Conservation (phyloP, 352 stramenopile genomes). For the Pythium biforme region DNA sequence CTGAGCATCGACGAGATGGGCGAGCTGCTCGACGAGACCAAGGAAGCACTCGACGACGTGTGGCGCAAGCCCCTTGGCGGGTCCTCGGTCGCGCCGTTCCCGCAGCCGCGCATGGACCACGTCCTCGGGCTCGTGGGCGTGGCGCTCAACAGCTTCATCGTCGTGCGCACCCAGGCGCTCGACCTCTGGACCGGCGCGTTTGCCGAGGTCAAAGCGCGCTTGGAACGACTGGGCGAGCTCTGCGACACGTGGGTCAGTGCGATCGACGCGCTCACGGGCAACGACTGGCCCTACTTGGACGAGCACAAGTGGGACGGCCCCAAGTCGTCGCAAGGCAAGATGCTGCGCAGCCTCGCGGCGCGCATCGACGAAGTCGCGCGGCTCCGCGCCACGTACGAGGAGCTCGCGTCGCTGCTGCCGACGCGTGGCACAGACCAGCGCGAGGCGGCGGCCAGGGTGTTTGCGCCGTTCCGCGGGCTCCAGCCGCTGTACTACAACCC, state of each 20-base stretch:
- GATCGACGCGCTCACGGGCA: slow-evolving; percentile 76
- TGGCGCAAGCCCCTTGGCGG: slow-evolving; percentile 79
- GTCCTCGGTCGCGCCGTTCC: slow-evolving; percentile 69
- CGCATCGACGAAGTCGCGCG: slow-evolving; percentile 82
- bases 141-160: slow-evolving; percentile 74
- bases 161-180: slow-evolving; percentile 42
- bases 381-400: slow-evolving; percentile 86
- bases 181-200: slow-evolving; percentile 73
- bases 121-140: slow-evolving; percentile 79
- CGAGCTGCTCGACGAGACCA: slow-evolving; percentile 85
- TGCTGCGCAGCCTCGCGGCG: slow-evolving; percentile 45
- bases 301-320: slow-evolving; percentile 79
- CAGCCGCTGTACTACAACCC: slow-evolving; percentile 88
- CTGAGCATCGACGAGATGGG: slow-evolving; percentile 76
- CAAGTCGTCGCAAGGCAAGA: slow-evolving; percentile 36
- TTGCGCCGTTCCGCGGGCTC: slow-evolving; percentile 63
- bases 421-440: slow-evolving; percentile 26
- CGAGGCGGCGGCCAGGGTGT: slow-evolving; percentile 36
- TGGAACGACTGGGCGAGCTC: slow-evolving; percentile 54
- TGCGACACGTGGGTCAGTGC: slow-evolving; percentile 81
- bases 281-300: slow-evolving; percentile 75
- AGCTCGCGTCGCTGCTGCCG: slow-evolving; percentile 71
- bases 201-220: slow-evolving; percentile 56
- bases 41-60: slow-evolving; percentile 87
- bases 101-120: slow-evolving; percentile 87